These are phyloP conservation scores for Chimonanthus salicifolius DNA, from an alignment of 164 flowering plant species.

Conservation along the genomic window DNA sequence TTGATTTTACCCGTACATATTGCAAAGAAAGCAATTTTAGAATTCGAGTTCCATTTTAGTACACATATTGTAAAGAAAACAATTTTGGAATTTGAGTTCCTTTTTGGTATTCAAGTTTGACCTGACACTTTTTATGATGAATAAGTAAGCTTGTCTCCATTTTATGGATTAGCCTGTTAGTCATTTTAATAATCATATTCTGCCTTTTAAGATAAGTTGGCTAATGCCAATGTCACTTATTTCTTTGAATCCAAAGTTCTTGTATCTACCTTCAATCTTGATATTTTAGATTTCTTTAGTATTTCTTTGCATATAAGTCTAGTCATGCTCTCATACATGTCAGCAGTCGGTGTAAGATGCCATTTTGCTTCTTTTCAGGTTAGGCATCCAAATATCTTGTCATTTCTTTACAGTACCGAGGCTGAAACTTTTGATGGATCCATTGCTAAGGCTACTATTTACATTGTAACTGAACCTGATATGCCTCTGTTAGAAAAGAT, in stretches of 20 bases:
- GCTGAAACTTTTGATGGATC: slow-evolving; percentile 71
- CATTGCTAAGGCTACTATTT: slow-evolving; percentile 64
- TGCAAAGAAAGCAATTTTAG: too few species aligned
- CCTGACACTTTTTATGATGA: background rate
- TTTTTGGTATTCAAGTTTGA: background rate
- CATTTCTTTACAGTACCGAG: slow-evolving; percentile 95
- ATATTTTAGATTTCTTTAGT: background rate
- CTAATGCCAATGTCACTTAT: too few species aligned
- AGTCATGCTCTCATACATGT: background rate
- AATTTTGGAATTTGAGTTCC: background rate
- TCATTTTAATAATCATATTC: background rate
- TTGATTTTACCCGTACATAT: background rate
- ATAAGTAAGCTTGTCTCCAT: background rate
- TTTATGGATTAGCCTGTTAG: background rate
- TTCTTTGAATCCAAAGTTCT: background rate
- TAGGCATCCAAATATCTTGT: slow-evolving; percentile 93
- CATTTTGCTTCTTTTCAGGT: slow-evolving; percentile 50
- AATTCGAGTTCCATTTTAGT: too few species aligned
- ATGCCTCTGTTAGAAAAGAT: slow-evolving; percentile 93
- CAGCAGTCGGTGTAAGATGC: background rate
- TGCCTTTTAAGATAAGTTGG: background rate
- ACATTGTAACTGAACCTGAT: slow-evolving; percentile 96
- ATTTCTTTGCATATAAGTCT: background rate
- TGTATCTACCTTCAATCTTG: background rate
- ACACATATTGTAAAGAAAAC: too few species aligned